Percentiles rank a stretch among this genome's conserved stretches.
These are phyloP conservation scores for Macrophomina pseudophaseolina DNA, from an alignment of 2,329 filamentous ascomycete species.

Conservation along the genomic window DNA sequence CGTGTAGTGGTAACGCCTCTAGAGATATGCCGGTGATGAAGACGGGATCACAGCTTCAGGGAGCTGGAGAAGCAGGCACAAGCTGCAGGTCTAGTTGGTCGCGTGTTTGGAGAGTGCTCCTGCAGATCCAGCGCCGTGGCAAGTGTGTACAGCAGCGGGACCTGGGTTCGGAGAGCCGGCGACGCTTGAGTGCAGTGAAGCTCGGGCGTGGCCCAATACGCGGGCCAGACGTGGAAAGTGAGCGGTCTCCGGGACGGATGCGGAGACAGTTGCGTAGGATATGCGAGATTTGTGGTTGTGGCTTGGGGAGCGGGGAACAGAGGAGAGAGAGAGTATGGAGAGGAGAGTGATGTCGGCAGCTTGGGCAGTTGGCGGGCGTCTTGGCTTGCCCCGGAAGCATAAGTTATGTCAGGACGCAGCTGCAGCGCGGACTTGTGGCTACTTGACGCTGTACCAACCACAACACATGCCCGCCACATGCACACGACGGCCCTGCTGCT, in stretches of 20 bases:
- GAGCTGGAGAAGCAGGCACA: background rate
- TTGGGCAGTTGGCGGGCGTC: conserved; percentile 26
- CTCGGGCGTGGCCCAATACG: conserved; percentile 19
- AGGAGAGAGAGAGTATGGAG: conserved; percentile 15
- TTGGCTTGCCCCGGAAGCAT: conserved; percentile 25
- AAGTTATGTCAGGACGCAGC: conserved; percentile 17
- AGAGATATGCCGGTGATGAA: background rate
- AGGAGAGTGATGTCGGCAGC: conserved; percentile 26
- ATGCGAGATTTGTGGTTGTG: conserved; percentile 15
- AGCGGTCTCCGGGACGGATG: background rate
- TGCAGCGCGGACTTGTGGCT: background rate
- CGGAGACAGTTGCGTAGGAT: conserved; percentile 10
- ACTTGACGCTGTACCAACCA: background rate
- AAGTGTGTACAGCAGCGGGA: conserved; percentile 12
- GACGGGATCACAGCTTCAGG: background rate
- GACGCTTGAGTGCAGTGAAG: background rate
- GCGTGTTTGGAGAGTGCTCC: background rate
- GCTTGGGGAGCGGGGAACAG: conserved; percentile 1
- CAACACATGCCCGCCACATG: background rate
- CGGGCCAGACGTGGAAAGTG: conserved; percentile 17
- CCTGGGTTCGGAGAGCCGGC: conserved; percentile 16
- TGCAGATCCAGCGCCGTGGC: background rate
- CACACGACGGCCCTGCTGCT: background rate
- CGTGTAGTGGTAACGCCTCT: conserved; percentile 21
- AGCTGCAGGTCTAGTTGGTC: conserved; percentile 9